phyloP scores from a whole-genome alignment of 1,139 yeast species.

The Suhomyces bokatorum region DNA sequence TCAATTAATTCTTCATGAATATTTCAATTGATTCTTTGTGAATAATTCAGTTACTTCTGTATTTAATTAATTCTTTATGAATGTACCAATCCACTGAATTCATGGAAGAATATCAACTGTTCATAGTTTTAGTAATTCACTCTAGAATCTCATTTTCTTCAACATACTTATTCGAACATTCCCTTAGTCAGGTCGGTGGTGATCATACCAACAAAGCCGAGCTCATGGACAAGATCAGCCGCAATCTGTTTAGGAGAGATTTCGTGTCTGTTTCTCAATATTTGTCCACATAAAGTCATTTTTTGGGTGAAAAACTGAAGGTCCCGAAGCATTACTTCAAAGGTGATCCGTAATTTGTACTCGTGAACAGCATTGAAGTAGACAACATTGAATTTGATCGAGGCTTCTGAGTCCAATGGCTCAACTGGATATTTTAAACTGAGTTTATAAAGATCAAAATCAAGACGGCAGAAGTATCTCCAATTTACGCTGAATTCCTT shows the following conservation, averaged over 20 bases:
- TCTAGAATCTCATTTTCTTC: too few species aligned
- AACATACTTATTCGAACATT: neutral
- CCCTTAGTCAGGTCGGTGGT: neutral
- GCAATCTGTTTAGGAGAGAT: neutral
- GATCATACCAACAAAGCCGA: constrained; percentile 1
- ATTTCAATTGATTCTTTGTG: too few species aligned
- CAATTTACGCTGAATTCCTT: constrained; percentile 22
- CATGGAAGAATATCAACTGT: too few species aligned
- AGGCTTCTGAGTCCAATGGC: constrained; percentile 10
- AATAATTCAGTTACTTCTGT: too few species aligned
- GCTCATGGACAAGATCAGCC: constrained; percentile 3
- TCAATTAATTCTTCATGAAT: too few species aligned
- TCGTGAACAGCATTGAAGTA: constrained; percentile 17
- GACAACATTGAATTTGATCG: constrained; percentile 15
- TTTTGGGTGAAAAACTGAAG: constrained; percentile 10
- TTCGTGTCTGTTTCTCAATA: neutral
- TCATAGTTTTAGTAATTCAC: too few species aligned
- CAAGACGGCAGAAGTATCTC: constrained; percentile 24
- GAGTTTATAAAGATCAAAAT: constrained; percentile 29
- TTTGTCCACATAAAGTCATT: neutral
- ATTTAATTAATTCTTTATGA: too few species aligned
- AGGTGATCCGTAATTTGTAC: constrained; percentile 15
- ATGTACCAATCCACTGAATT: too few species aligned
- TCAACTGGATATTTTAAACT: constrained; percentile 31
- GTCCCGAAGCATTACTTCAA: constrained; percentile 8